Evolutionary conservation across 2,329 filamentous ascomycete species (phyloP), one percentile per base, ranked within the genome.

Genomic region (Colletotrichum costaricense): DNA sequence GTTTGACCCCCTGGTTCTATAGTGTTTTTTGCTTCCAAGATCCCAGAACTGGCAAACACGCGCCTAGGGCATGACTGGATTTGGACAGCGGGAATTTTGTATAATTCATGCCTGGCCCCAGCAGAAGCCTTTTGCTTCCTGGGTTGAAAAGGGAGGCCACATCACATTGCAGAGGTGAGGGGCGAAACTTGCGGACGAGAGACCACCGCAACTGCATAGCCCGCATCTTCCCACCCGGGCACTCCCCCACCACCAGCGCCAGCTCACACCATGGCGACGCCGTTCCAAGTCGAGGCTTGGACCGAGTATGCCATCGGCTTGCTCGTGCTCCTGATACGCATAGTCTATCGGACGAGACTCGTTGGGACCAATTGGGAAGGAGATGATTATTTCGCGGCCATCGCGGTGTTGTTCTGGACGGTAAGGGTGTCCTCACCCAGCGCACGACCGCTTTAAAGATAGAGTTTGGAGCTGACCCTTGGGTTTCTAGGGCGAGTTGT

Each of bases 271-370:
- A 82, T 81, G 80, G 78, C 78, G 26, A 84, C 82, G 7, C 83
- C 84, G 3, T 86, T 86, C 69, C 81, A 84, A 73, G 78, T 77
- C 5, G 84, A 86, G 75, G 83, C 83, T n/a, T 86, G 85, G 84
- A 78, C 78, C 22, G 85, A 86, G 69, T 86, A 85, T 59, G 81
- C 78, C 2, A 76, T 86, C 35, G 85, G 84, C 2, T 70, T 81
- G 4, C 2, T 80, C 12, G 76, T 86, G 5, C 74, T 86, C 3
- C 73, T 85, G 6, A 65, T 83, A 1, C 82, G 85, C 14, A 82
- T 84, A 69, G 81, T 81, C 69, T 81, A 83, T 4, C 78, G 85
- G 35, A 79, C 79, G 73, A 84, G 79, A 63, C 72, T 80, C 19
- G 82, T 86, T 3, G 84, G 84, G 1, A 76, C 82, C 67, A 82